Evolutionary conservation across 106 monocot genomes (phyloP), one percentile per base, ranked within the genome.

Genomic region (Acorus calamus): DNA sequence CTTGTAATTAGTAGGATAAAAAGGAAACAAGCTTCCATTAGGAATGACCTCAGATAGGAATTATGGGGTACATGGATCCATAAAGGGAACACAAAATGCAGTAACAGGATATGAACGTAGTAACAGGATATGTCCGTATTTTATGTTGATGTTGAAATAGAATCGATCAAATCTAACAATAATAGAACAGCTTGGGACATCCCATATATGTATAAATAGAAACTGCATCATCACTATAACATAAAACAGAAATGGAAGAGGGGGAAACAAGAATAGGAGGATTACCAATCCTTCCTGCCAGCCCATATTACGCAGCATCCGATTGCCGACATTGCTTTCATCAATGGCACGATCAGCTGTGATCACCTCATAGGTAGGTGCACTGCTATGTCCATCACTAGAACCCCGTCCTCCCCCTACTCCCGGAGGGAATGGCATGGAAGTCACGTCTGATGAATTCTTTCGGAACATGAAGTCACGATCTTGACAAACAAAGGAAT

Each of bases 231-330:
- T 57, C 5, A n/a, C 9, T 6, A 6, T 8, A 8, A 61, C 7
- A 8, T 44, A 44, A 42, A 61, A 44, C 7, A 45, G 42, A 61
- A 45, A 7, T 61, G 6, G 44, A 9, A 42, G 28, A 28, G 28
- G 28, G 28, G 28, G 28, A 13, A 63, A 53, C 50, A 10, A 69
- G 47, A 72, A 14, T 55, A 51, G 28, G 54, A 78, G 58, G 51
- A 28, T 28, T 87, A 96, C 96, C 87, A 77, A 85, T 79, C 96
- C 96, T 85, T 96, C 96, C 77, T 96, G 91, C 96, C 96, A 96
- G 63, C 96, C 96, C 96, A 96, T 96, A 62, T 52, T 96, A 70
- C 91, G 91, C 4, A 96, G 91, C 78, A 96, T 96, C 49, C 87
- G 75, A 60, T 91, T 96, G 6, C 96, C 96, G 46, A 96, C 96